Evolutionary conservation across 1,284 basidiomycete species (phyloP).

Genomic region (Malassezia sympodialis): DNA sequence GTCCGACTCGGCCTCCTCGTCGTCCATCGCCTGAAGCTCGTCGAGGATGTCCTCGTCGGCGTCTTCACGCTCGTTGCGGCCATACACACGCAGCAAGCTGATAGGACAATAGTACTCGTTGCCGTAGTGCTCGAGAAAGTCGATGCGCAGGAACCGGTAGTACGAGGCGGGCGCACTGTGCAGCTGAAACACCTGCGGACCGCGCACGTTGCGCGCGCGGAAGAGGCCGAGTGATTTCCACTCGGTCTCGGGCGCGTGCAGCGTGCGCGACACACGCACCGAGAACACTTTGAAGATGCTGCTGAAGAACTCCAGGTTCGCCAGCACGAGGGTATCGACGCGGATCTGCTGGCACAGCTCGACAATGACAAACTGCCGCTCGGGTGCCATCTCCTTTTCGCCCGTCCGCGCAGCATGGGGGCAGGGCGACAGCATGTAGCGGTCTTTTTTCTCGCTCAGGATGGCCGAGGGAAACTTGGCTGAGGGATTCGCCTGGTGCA

Average conservation of each 20-base stretch:
- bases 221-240: slow-evolving; percentile 60
- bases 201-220: slow-evolving; percentile 74
- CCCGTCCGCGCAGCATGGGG: slow-evolving; percentile 46
- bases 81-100: slow-evolving; percentile 83
- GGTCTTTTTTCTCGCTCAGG: slow-evolving; percentile 77
- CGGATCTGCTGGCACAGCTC: slow-evolving; percentile 95
- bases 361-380: slow-evolving; percentile 71
- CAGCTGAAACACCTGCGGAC: slow-evolving; percentile 64
- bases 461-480: slow-evolving; percentile 77
- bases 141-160: slow-evolving; percentile 75
- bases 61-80: slow-evolving; percentile 89
- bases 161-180: slow-evolving; percentile 25
- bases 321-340: slow-evolving; percentile 88
- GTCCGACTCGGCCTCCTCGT: slow-evolving; percentile 9
- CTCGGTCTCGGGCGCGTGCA: slow-evolving; percentile 59
- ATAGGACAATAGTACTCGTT: slow-evolving; percentile 94
- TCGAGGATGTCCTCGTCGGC: slow-evolving; percentile 68
- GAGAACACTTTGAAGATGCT: slow-evolving; percentile 86
- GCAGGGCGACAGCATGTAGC: slow-evolving; percentile 95
- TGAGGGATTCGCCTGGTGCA: slow-evolving; percentile 69
- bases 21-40: slow-evolving; percentile 49
- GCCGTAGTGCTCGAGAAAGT: slow-evolving; percentile 87
- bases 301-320: slow-evolving; percentile 96
- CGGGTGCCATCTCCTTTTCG: slow-evolving; percentile 30
- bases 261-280: slow-evolving; percentile 70